Conservation (phyloP, 2,329 filamentous ascomycete species). For the Sporothrix dimorphospora region DNA sequence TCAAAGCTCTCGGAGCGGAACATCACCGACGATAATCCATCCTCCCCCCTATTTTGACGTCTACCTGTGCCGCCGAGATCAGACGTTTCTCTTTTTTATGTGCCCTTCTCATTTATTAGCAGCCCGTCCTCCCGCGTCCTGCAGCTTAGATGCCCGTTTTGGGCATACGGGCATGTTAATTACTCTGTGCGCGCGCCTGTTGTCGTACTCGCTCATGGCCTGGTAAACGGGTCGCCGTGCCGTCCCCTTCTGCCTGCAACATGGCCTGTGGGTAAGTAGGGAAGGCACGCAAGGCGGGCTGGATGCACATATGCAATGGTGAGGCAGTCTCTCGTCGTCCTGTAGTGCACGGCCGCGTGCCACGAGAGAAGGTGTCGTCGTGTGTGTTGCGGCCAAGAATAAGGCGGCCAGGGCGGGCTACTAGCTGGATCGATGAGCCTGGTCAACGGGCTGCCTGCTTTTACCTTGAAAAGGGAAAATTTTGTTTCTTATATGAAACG, state of each 20-base stretch:
- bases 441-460: not conserved
- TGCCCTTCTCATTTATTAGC: not conserved
- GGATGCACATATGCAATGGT: not conserved
- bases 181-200: not conserved
- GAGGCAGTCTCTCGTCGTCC: not conserved
- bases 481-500: not conserved
- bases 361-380: slow-evolving; percentile 22
- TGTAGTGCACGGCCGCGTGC: slow-evolving; percentile 8
- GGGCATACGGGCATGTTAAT: not conserved
- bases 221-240: slow-evolving; percentile 17
- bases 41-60: not conserved
- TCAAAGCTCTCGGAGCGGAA: not conserved
- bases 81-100: slow-evolving; percentile 3
- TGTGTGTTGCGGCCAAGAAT: not conserved
- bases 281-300: slow-evolving; percentile 1
- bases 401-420: not conserved
- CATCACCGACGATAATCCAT: not conserved
- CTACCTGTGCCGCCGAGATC: slow-evolving; percentile 9
- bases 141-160: not conserved
- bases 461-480: not conserved
- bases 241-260: not conserved
- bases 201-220: not conserved
- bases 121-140: not conserved
- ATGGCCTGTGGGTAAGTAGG: not conserved
- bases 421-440: not conserved